Conservation (phyloP, 805 yeast genomes). For the Candida verbasci region DNA sequence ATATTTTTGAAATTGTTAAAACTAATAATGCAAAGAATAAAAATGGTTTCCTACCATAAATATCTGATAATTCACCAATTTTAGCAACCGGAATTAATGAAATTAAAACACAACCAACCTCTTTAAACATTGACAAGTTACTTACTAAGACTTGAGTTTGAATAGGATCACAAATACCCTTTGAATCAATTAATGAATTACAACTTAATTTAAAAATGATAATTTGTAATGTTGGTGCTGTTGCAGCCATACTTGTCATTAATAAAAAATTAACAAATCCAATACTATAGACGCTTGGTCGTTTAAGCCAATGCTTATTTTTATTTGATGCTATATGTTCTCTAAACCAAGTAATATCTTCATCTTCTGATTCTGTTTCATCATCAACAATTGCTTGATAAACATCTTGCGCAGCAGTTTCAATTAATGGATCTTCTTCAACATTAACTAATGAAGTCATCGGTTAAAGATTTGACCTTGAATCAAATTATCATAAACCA, state of each 20-base stretch:
- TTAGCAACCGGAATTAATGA: constrained; percentile 49
- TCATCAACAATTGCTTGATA: constrained; percentile 5
- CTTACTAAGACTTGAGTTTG: constrained; percentile 37
- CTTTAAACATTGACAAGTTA: constrained; percentile 38
- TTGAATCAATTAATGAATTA: constrained; percentile 13
- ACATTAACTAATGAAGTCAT: constrained; percentile 1
- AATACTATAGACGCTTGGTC: constrained; percentile 50
- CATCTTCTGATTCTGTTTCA: constrained; percentile 28
- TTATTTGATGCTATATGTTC: constrained; percentile 40
- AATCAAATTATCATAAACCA: no score
- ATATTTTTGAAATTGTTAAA: not conserved
- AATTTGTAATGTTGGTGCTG: constrained; percentile 16
- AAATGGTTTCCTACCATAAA: constrained; percentile 27
- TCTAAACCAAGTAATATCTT: constrained; percentile 39
- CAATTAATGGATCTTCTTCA: constrained; percentile 1
- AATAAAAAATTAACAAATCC: constrained; percentile 34
- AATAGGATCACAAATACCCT: constrained; percentile 23
- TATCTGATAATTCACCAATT: constrained; percentile 27
- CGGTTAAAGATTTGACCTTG: no score
- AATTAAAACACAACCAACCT: constrained; percentile 38
- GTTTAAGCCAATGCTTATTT: constrained; percentile 41
- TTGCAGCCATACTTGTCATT: constrained; percentile 27
- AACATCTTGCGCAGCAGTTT: constrained; percentile 2
- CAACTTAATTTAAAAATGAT: constrained; percentile 25
- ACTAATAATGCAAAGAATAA: constrained; percentile 8